A percentile compares a stretch with the other conserved stretches of the same genome.
Conservation (phyloP, 2,329 filamentous ascomycete genomes). For the Aspergillus sp. region DNA sequence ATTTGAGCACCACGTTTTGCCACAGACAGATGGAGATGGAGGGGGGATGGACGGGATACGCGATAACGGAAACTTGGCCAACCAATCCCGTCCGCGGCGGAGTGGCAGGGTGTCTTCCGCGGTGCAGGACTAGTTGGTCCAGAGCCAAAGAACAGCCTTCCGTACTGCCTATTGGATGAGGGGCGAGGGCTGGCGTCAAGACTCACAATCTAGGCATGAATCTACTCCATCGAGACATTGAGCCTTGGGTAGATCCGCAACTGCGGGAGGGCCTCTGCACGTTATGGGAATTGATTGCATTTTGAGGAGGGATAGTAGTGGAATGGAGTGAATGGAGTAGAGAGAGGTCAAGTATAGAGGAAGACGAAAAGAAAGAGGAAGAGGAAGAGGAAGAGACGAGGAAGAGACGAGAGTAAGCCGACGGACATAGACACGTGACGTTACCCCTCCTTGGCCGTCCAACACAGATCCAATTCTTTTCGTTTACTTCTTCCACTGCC, state of each 20-base stretch:
- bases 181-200: slow-evolving; percentile 10
- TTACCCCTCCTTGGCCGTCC: slow-evolving; percentile 6
- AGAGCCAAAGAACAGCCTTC: slow-evolving; percentile 6
- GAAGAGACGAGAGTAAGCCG: background rate
- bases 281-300: background rate
- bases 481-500: slow-evolving; percentile 1
- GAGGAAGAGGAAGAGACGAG: background rate
- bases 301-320: background rate
- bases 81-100: background rate
- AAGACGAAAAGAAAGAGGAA: background rate
- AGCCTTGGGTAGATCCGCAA: background rate
- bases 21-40: slow-evolving; percentile 1
- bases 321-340: background rate
- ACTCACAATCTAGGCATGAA: too few species aligned
- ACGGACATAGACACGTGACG: slow-evolving; percentile 2
- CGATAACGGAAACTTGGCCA: background rate
- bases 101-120: background rate
- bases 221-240: slow-evolving; percentile 1
- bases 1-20: background rate
- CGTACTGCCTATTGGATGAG: slow-evolving; percentile 9
- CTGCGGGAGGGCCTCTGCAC: slow-evolving; percentile 1
- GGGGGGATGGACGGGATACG: background rate
- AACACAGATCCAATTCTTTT: slow-evolving; percentile 4
- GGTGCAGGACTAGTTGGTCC: slow-evolving; percentile 4
- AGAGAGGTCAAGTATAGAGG: background rate